These are phyloP conservation scores for Aphanoascus verrucosus DNA, from an alignment of 2,329 filamentous ascomycete species.

Conservation along the genomic window DNA sequence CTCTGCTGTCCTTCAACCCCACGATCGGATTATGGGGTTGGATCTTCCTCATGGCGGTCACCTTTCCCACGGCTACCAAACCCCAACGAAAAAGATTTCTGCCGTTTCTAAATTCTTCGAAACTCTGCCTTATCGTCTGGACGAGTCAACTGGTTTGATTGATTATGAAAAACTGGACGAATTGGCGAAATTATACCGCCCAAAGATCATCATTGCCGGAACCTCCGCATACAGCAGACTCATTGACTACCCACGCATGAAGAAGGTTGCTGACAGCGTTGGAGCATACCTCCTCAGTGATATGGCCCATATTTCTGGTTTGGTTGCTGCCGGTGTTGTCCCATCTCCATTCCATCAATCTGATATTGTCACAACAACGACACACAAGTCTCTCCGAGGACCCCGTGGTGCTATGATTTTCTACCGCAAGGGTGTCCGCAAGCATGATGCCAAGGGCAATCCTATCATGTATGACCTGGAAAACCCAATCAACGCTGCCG, in stretches of 20 bases:
- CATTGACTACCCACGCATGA: conserved; percentile 95
- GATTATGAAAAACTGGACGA: conserved; percentile 91
- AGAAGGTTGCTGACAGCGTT: conserved; percentile 84
- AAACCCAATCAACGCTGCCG: conserved; percentile 93
- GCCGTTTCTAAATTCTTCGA: conserved; percentile 98
- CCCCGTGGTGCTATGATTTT: conserved; percentile 99
- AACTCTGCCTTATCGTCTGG: conserved; percentile 89
- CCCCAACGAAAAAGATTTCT: conserved; percentile 89
- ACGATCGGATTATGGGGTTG: conserved; percentile 93
- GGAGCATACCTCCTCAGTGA: conserved; percentile 93
- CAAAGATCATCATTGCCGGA: conserved; percentile 91
- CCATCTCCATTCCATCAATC: conserved; percentile 85
- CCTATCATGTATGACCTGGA: conserved; percentile 87
- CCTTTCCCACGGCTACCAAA: conserved; percentile 96
- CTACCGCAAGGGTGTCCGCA: conserved; percentile 93
- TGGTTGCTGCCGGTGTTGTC: conserved; percentile 86
- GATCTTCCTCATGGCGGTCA: conserved; percentile 92
- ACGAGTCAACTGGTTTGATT: conserved; percentile 71
- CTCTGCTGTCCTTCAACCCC: conserved; percentile 87
- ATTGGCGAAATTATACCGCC: conserved; percentile 81
- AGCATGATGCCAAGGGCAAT: conserved; percentile 84
- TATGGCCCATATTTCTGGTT: conserved; percentile 97
- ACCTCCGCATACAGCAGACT: conserved; percentile 97
- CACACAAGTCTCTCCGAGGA: conserved; percentile 96
- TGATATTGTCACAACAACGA: conserved; percentile 96